phyloP scores from a whole-genome alignment of 352 stramenopile genomes.

The Blastocystis sp. region DNA sequence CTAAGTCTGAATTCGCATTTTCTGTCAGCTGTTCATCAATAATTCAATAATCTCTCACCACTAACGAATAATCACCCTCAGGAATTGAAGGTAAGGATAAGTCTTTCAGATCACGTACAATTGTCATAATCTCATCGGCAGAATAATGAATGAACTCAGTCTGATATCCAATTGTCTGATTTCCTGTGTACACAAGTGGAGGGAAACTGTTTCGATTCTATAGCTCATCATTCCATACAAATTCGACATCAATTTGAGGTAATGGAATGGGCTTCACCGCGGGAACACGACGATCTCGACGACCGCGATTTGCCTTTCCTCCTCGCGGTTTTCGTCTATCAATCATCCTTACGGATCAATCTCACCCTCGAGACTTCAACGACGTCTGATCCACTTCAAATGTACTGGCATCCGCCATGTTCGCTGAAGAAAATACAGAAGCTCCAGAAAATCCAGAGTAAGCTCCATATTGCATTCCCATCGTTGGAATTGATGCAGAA shows the following conservation, averaged over 20 bases:
- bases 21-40: neutral
- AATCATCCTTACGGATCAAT: neutral
- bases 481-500: neutral
- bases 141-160: conserved; percentile 5
- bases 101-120: conserved; percentile 27
- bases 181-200: conserved; percentile 37
- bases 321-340: neutral
- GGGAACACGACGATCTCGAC: neutral
- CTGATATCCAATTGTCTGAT: neutral
- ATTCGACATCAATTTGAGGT: neutral
- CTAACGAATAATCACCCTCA: neutral
- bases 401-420: neutral
- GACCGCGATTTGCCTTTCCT: neutral
- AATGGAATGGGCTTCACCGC: conserved; percentile 7
- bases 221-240: neutral
- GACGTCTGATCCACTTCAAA: neutral
- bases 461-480: neutral
- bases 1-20: conserved; percentile 36
- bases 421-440: conserved; percentile 38
- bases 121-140: conserved; percentile 23
- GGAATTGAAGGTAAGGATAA: neutral
- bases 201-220: conserved; percentile 6
- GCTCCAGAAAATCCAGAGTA: neutral
- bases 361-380: too few relatives aligned
- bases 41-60: neutral